Percentiles rank a stretch among this genome's conserved stretches.
Evolutionary conservation across 805 yeast species (phyloP).

Genomic region (Clavispora fructus): DNA sequence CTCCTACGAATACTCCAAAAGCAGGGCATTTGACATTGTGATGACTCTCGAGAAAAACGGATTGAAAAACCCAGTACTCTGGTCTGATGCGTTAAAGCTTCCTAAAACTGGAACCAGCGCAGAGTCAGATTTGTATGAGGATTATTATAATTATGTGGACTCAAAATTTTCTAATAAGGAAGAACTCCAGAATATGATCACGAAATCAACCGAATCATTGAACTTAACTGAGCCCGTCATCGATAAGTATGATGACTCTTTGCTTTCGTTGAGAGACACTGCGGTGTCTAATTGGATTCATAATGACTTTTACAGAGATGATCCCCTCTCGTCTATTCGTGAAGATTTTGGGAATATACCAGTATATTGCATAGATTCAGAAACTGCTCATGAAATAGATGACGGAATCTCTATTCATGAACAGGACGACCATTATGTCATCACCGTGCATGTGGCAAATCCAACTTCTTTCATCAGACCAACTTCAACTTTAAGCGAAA

Average conservation of each 20-base stretch:
- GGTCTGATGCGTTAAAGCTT: slow-evolving; percentile 42
- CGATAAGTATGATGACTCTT: neutral
- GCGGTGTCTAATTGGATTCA: neutral
- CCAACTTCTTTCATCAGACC: slow-evolving; percentile 64
- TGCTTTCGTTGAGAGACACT: neutral
- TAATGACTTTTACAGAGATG: slow-evolving; percentile 18
- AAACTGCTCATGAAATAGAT: slow-evolving; percentile 82
- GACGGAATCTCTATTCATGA: slow-evolving; percentile 74
- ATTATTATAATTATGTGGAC: slow-evolving; percentile 32
- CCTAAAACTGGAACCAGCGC: slow-evolving; percentile 41
- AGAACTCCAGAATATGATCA: neutral
- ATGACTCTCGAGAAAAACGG: slow-evolving; percentile 17
- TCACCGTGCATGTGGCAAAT: slow-evolving; percentile 81
- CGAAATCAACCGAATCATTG: neutral
- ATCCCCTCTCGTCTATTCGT: slow-evolving; percentile 29
- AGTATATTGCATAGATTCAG: slow-evolving; percentile 80
- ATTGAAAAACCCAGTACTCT: slow-evolving; percentile 46
- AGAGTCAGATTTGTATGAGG: slow-evolving; percentile 40
- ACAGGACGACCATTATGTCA: slow-evolving; percentile 23
- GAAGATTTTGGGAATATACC: slow-evolving; percentile 40
- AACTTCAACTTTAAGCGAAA: slow-evolving; percentile 36
- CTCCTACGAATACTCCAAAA: slow-evolving; percentile 44
- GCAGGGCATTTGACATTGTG: slow-evolving; percentile 48
- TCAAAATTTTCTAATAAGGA: slow-evolving; percentile 2
- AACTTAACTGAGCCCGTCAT: neutral